Evolutionary conservation across 2,329 filamentous ascomycete species (phyloP).

Genomic region (Ophiostoma pallidulum): DNA sequence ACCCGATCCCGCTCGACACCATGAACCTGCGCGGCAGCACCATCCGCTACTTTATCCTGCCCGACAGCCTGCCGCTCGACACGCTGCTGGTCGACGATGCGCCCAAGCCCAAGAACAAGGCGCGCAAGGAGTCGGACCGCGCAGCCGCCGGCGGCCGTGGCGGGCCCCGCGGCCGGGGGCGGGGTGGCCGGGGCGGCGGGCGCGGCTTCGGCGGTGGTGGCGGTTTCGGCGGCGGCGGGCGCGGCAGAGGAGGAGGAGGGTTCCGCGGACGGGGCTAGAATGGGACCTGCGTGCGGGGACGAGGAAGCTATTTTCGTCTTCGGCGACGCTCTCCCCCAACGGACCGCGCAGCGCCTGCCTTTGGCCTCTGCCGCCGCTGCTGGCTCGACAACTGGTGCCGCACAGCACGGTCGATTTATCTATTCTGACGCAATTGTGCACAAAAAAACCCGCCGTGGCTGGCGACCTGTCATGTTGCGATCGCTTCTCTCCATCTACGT

Average conservation of each 20-base stretch:
- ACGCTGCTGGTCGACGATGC: conserved; percentile 93
- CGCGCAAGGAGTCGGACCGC: conserved; percentile 74
- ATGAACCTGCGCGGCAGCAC: conserved; percentile 96
- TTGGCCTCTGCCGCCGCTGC: no score
- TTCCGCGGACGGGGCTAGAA: conserved; percentile 15
- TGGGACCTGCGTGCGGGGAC: no score
- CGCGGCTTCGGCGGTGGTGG: conserved; percentile 14
- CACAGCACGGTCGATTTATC: no score
- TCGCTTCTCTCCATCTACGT: no score
- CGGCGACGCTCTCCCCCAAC: no score
- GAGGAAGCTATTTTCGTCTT: no score
- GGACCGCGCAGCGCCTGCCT: no score
- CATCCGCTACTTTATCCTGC: conserved; percentile 93
- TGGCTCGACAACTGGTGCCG: no score
- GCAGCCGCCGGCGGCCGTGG: conserved; percentile 41
- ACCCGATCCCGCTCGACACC: conserved; percentile 79
- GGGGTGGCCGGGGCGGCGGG: conserved; percentile 19
- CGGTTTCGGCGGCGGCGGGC: conserved; percentile 12
- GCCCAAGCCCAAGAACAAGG: conserved; percentile 99
- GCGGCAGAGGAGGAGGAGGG: conserved; percentile 13
- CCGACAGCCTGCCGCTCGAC: conserved; percentile 89
- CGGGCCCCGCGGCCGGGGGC: conserved; percentile 25
- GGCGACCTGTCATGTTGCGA: no score
- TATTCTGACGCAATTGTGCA: no score
- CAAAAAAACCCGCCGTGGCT: no score